These are phyloP conservation scores for Pseudocercospora fijiensis DNA, from an alignment of 2,329 filamentous ascomycete genomes.

Conservation along the genomic window DNA sequence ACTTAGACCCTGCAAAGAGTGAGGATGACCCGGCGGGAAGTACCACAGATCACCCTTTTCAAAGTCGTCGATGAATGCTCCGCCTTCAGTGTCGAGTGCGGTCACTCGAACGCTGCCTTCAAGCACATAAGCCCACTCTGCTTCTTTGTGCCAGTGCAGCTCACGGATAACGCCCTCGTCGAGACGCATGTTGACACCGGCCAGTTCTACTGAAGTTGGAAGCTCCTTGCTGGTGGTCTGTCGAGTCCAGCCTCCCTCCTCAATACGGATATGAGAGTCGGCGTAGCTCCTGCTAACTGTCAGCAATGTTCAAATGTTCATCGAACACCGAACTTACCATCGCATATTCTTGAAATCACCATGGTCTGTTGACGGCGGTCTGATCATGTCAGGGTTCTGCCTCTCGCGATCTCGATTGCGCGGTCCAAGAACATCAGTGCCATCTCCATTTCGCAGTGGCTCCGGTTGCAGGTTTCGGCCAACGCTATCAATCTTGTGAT, in stretches of 20 bases:
- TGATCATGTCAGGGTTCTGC: slow-evolving; percentile 69
- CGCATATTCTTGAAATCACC: slow-evolving; percentile 69
- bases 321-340: slow-evolving; percentile 51
- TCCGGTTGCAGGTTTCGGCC: slow-evolving; percentile 62
- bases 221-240: slow-evolving; percentile 69
- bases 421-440: slow-evolving; percentile 66
- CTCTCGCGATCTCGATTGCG: slow-evolving; percentile 66
- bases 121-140: slow-evolving; percentile 75
- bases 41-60: slow-evolving; percentile 78
- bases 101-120: slow-evolving; percentile 67
- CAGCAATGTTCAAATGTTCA: not conserved
- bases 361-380: slow-evolving; percentile 71
- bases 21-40: slow-evolving; percentile 74
- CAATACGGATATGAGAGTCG: slow-evolving; percentile 49
- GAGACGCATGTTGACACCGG: slow-evolving; percentile 76
- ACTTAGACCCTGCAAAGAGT: slow-evolving; percentile 71
- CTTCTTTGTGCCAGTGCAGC: slow-evolving; percentile 78
- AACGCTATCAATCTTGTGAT: slow-evolving; percentile 61
- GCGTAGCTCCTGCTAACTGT: slow-evolving; percentile 40
- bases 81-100: slow-evolving; percentile 70
- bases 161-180: slow-evolving; percentile 71
- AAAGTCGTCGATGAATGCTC: slow-evolving; percentile 74
- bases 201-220: slow-evolving; percentile 66
- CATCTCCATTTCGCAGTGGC: slow-evolving; percentile 52
- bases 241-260: slow-evolving; percentile 75